These are phyloP conservation scores for Aspergillus fructus DNA, from an alignment of 2,329 filamentous ascomycete genomes.

Conservation along the genomic window DNA sequence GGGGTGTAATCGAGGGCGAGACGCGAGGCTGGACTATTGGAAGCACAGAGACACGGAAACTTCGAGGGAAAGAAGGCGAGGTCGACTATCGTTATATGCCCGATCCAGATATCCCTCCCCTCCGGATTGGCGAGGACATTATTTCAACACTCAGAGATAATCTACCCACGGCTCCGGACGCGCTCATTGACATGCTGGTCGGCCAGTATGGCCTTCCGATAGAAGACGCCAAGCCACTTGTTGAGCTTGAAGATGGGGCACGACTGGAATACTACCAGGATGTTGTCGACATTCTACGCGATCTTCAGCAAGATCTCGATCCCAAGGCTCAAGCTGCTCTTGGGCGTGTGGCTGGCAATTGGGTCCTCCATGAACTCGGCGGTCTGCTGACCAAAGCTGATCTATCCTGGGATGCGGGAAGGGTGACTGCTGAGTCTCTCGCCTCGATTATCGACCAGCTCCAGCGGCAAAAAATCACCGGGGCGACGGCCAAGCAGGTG, in stretches of 20 bases:
- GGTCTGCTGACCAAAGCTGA: conserved; percentile 60
- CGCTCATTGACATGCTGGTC: conserved; percentile 63
- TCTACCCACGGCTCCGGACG: conserved; percentile 71
- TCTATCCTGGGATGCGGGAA: conserved; percentile 38
- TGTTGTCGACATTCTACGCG: conserved; percentile 39
- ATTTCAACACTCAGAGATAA: conserved; percentile 62
- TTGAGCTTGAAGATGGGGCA: conserved; percentile 73
- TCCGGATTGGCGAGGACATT: conserved; percentile 71
- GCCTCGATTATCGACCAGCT: conserved; percentile 48
- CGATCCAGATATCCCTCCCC: conserved; percentile 81
- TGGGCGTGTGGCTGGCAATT: conserved; percentile 59
- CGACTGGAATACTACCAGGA: conserved; percentile 74
- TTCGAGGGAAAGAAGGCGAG: conserved; percentile 92
- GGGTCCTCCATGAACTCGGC: conserved; percentile 75
- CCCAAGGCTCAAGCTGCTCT: conserved; percentile 31
- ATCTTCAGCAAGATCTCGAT: conserved; percentile 26
- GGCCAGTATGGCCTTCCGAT: conserved; percentile 66
- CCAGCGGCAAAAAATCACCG: conserved; percentile 48
- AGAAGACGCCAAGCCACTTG: conserved; percentile 80
- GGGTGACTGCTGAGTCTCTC: conserved; percentile 43
- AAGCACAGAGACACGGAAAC: conserved; percentile 72
- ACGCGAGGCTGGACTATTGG: conserved; percentile 92
- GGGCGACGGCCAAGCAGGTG: conserved; percentile 60
- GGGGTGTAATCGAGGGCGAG: conserved; percentile 75
- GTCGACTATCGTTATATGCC: conserved; percentile 99